Conservation (phyloP, 148 eudicot species). For the Nepenthes gracilis region DNA sequence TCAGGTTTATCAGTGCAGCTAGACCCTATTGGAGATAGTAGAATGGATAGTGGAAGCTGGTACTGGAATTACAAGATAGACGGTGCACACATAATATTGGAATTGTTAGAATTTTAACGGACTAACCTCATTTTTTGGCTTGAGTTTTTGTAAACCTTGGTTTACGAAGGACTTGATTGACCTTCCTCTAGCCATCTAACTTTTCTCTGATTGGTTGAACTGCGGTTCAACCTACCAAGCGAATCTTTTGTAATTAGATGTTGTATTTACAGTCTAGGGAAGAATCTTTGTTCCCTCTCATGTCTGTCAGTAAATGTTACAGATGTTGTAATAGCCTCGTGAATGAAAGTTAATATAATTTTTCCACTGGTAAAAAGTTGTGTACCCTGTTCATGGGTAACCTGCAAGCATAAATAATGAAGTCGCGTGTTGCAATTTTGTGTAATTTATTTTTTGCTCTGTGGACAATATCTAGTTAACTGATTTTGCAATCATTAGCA, state of each 20-base stretch:
- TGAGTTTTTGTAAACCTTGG: constrained; percentile 47
- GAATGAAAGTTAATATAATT: constrained; percentile 5
- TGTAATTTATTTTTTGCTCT: no score
- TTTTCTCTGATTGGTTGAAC: constrained; percentile 58
- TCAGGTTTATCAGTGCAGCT: constrained; percentile 61
- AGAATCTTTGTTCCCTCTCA: no score
- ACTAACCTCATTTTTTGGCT: constrained; percentile 14
- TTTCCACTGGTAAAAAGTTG: not conserved
- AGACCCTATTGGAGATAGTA: constrained; percentile 42
- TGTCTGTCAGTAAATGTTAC: not conserved
- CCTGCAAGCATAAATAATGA: no score
- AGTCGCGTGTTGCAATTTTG: no score
- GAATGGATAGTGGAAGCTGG: constrained; percentile 83
- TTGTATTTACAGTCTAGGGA: constrained; percentile 3
- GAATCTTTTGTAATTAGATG: constrained; percentile 10
- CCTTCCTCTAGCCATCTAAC: not conserved
- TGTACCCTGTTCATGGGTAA: not conserved
- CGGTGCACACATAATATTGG: constrained; percentile 59
- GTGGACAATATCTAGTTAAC: no score
- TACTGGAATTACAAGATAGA: constrained; percentile 70
- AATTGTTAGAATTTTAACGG: constrained; percentile 52
- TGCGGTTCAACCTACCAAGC: constrained; percentile 62
- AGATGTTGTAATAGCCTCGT: constrained; percentile 8
- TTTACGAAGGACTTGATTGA: constrained; percentile 38
- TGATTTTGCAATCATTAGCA: no score